A percentile compares a stretch with the other conserved stretches of the same genome.
Evolutionary conservation across 129 eudicot species (phyloP).

Genomic region (Flaveria robusta): DNA sequence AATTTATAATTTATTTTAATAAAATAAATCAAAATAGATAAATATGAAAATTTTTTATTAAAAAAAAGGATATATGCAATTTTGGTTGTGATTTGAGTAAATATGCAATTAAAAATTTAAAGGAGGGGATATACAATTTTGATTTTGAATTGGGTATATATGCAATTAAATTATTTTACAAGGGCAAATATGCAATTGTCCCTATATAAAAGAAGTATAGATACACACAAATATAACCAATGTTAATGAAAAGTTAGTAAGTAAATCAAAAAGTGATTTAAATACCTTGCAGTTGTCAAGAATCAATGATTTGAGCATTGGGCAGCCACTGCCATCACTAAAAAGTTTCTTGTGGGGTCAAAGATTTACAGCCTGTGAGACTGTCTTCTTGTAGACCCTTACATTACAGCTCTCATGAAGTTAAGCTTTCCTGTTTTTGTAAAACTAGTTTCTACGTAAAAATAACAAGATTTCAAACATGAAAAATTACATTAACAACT

Average conservation of each 20-base stretch:
- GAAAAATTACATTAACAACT: conserved; percentile 1
- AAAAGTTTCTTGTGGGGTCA: conserved; percentile 81
- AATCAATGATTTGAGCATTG: conserved; percentile 67
- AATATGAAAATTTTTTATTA: too few relatives aligned
- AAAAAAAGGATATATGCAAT: too few relatives aligned
- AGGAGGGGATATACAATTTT: too few relatives aligned
- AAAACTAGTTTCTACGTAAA: conserved; percentile 72
- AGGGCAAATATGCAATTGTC: too few relatives aligned
- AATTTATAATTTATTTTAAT: too few relatives aligned
- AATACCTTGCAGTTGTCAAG: conserved; percentile 92
- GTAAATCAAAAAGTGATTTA: conserved; percentile 20
- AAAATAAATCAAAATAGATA: too few relatives aligned
- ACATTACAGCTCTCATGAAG: conserved; percentile 75
- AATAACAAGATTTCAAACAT: conserved; percentile 20
- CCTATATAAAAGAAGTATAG: too few relatives aligned
- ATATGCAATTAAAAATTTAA: too few relatives aligned
- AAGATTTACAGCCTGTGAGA: conserved; percentile 83
- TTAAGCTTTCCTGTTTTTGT: conserved; percentile 96
- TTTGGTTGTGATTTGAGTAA: too few relatives aligned
- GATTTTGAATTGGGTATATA: too few relatives aligned
- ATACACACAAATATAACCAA: too few relatives aligned
- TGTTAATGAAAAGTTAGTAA: background rate
- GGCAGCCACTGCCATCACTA: conserved; percentile 92
- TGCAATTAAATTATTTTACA: too few relatives aligned
- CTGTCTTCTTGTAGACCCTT: conserved; percentile 69